Evolutionary conservation across 805 yeast genomes (phyloP), one percentile per base, ranked within the genome.

Genomic region (Danielia oregonensis): DNA sequence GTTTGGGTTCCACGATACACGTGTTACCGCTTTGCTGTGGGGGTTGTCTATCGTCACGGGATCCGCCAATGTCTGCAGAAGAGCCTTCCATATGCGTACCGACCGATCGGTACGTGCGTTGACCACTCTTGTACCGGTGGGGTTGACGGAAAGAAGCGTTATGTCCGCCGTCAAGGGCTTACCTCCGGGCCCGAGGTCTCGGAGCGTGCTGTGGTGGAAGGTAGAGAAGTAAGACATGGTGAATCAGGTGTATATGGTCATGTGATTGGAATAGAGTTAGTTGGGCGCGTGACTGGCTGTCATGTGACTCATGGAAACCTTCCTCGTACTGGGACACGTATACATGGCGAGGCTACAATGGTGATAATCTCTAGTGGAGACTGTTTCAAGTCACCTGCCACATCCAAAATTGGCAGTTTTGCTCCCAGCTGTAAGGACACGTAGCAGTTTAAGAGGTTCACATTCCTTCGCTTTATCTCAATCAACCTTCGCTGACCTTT

Each of bases 1-100:
- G 13, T 49, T 49, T 0, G 82, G 80, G 30, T 70, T 59, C 80
- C 80, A 78, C 2, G 67, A 45, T 6, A 78, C 39, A 15, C 63
- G 41, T 34, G 65, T 69, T 14, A 70, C 70, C 2, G 64, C 46
- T 30, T 54, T 54, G 3, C 43, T 39, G 41, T 74, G 79, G 2
- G 71, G 61, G 21, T 55, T 54, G 26, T 63, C 70, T 14, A 76
- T 61, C 9, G 50, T 48, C 3, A 62, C 59, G 2, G 72, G 65
- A 23, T 69, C 72, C 4, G 47, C 49, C 17, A 64, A 34, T 14
- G 51, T 43, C 19, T 54, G 61, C 17, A 48, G 44, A 22, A 18
- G 26, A 29, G 55, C 54, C 39, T 52, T 55, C 68, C 74, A 69
- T 11, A 71, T 46, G 34, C 73, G 52, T 12, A 74, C 35, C 3